These are phyloP conservation scores for Chlamydomonas asymmetrica DNA, from an alignment of 139 green algal genomes.

Conservation along the genomic window DNA sequence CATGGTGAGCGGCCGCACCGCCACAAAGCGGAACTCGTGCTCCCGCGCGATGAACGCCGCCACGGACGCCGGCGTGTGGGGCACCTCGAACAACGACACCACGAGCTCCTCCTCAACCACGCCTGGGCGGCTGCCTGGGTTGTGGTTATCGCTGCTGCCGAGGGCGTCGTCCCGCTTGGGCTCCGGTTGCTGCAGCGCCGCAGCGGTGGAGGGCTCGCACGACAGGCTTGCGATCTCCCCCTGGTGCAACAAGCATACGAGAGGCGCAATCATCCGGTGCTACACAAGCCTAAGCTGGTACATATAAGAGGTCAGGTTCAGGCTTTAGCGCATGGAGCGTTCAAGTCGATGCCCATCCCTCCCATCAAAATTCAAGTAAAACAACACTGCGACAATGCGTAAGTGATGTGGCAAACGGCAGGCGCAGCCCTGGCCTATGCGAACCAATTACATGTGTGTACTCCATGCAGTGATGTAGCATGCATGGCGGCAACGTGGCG, in stretches of 20 bases:
- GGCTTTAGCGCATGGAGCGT: too few species aligned
- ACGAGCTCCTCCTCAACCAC: slow-evolving; percentile 46
- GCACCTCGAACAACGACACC: slow-evolving; percentile 78
- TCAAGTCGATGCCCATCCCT: too few species aligned
- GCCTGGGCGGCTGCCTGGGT: not conserved
- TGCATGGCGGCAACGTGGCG: too few species aligned
- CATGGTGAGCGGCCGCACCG: slow-evolving; percentile 54
- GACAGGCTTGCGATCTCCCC: slow-evolving; percentile 73
- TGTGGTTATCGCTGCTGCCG: too few species aligned
- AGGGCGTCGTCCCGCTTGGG: too few species aligned
- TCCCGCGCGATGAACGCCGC: slow-evolving; percentile 82
- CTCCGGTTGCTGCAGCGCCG: not conserved
- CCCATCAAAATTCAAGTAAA: too few species aligned
- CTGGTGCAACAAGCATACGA: slow-evolving; percentile 22
- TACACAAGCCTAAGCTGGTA: not conserved
- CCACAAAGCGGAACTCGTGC: slow-evolving; percentile 89
- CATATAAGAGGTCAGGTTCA: too few species aligned
- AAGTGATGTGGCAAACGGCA: too few species aligned
- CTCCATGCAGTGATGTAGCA: too few species aligned
- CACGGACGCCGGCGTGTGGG: slow-evolving; percentile 37
- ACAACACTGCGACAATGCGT: too few species aligned
- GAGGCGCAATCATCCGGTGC: not conserved
- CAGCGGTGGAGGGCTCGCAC: slow-evolving; percentile 50
- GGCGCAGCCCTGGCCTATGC: too few species aligned
- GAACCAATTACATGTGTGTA: too few species aligned